These are phyloP conservation scores for Ophiostoma tasmaniense DNA, from an alignment of 2,329 filamentous ascomycete genomes.

Conservation along the genomic window DNA sequence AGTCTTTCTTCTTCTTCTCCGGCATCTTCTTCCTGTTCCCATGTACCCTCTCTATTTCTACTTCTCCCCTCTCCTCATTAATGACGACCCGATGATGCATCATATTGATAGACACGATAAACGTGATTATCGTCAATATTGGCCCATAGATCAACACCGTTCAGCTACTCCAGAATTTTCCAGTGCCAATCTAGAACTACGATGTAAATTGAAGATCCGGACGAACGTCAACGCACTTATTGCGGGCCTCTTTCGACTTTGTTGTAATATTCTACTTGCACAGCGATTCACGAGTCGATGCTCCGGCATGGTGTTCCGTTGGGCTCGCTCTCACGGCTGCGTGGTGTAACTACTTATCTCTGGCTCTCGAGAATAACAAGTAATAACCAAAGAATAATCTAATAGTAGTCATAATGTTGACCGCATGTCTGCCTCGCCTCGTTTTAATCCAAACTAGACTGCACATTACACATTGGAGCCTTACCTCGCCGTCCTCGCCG, in stretches of 20 bases:
- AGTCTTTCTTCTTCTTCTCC: background rate
- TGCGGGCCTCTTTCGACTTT: no score
- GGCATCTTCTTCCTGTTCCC: background rate
- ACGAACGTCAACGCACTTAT: background rate
- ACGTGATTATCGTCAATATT: background rate
- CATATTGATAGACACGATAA: background rate
- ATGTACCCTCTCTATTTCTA: background rate
- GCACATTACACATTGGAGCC: background rate
- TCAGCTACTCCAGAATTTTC: background rate
- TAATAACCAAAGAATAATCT: no score
- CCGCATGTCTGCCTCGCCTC: background rate
- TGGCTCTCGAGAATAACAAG: background rate
- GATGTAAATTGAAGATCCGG: background rate
- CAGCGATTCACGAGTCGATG: background rate
- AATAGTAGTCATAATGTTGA: background rate
- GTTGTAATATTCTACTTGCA: background rate
- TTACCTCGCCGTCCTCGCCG: conserved; percentile 5
- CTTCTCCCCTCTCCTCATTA: background rate
- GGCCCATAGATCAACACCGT: background rate
- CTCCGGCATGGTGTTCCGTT: background rate
- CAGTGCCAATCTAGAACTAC: background rate
- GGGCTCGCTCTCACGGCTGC: background rate
- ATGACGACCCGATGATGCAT: background rate
- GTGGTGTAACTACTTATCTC: background rate
- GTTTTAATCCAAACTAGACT: background rate